Conservation (phyloP, 192 early-diverging fungal species). For the Endogone sp. region DNA sequence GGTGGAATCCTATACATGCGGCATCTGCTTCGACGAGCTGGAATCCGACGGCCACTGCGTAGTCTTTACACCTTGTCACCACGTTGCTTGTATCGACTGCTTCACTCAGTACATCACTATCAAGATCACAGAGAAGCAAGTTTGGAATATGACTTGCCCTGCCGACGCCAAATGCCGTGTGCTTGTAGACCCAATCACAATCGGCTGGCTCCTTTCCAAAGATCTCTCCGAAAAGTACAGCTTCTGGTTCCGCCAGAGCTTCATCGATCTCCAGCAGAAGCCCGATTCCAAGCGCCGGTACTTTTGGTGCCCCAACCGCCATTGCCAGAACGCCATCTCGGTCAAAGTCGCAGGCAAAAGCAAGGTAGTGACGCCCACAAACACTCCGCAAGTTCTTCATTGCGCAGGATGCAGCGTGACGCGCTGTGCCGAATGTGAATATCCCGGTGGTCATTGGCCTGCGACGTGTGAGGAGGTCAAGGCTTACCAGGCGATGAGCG, state of each 20-base stretch:
- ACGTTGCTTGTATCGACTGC: slow-evolving; percentile 10
- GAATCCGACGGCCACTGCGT: not conserved
- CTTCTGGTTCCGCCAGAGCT: slow-evolving; percentile 8
- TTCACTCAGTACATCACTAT: slow-evolving; percentile 12
- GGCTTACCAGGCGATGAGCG: not conserved
- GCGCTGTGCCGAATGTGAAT: slow-evolving; percentile 1
- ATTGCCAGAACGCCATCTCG: slow-evolving; percentile 11
- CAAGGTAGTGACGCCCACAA: not conserved
- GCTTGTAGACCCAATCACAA: slow-evolving; percentile 13
- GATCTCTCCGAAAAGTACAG: slow-evolving; percentile 7
- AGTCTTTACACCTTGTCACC: slow-evolving; percentile 7
- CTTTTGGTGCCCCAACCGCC: slow-evolving; percentile 6
- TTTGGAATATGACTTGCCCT: slow-evolving; percentile 5
- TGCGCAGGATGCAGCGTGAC: slow-evolving; percentile 8
- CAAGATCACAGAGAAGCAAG: slow-evolving; percentile 11
- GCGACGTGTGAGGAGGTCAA: slow-evolving; percentile 12
- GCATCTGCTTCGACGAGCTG: slow-evolving; percentile 9
- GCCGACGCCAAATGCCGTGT: slow-evolving; percentile 2
- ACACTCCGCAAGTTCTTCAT: not conserved
- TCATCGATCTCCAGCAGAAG: slow-evolving; percentile 6
- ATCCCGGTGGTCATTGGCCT: slow-evolving; percentile 10
- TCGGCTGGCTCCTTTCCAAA: slow-evolving; percentile 7
- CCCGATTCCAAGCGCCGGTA: not conserved
- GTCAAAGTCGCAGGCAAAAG: not conserved
- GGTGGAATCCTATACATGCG: slow-evolving; percentile 1